Base-by-base conservation (phyloP, 345 rosid species). In the Rhizophora mangle region DNA sequence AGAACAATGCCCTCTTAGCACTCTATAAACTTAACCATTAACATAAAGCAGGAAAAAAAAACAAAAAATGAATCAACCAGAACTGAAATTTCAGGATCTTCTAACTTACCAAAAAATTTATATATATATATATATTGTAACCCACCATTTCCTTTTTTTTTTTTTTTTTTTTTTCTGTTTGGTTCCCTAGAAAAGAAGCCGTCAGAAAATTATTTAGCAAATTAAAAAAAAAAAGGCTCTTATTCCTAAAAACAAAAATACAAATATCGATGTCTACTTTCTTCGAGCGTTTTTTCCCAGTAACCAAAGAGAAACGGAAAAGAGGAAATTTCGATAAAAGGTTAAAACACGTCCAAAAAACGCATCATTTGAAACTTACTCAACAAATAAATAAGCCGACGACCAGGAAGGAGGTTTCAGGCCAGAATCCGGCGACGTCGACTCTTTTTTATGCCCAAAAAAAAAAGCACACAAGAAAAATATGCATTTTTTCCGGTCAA, bases 231-330 rank as follows among this genome's bases (percentile, higher is more conserved):
- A 16, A 67, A 30, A n/a, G 55, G 56, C 52, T 43, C 2, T 67
- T n/a, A n/a, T 54, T 21, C 34, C 47, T 11, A 18, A 21, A 26
- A 24, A 20, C 6, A 61, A 24, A 51, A 21, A 47, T 15, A 24
- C 22, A 49, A 71, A 76, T 59, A 60, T 2, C n/a, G 58, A 18
- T 29, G 47, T 51, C 30, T 43, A 27, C 9, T 24, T 3, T 66
- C 63, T 56, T 26, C 55, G 11, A 22, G 54, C 67, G 65, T 68
- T 63, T 46, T 72, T 63, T 46, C 74, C 21, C 58, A 37, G 62
- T 34, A 59, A 71, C 74, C 79, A 68, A 76, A 70, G 68, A 54
- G 53, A 31, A 16, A 59, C 16, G 47, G 20, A 1, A 54, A 60
- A 16, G 18, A 69, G 43, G 43, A 34, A 61, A 34, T 19, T 6